These are phyloP conservation scores for Dactylellina sp. DNA, from an alignment of 2,329 filamentous ascomycete genomes.

Conservation along the genomic window DNA sequence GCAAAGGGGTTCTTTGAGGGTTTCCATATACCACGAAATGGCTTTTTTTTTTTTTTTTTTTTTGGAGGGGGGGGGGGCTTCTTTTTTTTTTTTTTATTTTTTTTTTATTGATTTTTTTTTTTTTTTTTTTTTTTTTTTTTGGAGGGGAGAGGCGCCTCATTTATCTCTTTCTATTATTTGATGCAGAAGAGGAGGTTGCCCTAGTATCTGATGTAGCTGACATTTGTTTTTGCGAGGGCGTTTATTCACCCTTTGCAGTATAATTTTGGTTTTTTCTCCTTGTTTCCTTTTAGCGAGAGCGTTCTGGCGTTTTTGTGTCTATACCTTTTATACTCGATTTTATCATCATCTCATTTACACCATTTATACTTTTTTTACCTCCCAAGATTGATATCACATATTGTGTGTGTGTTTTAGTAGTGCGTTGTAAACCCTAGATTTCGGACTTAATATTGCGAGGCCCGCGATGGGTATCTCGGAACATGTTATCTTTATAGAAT, in stretches of 20 bases:
- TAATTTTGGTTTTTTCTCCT: too few species aligned
- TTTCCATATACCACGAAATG: constrained; percentile 3
- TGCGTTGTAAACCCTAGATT: neutral
- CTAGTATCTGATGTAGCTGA: too few species aligned
- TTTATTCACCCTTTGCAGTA: too few species aligned
- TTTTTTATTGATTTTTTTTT: constrained; percentile 30
- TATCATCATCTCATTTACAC: too few species aligned
- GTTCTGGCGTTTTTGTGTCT: constrained; percentile 48
- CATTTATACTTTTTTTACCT: constrained; percentile 4
- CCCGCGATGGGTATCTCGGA: too few species aligned
- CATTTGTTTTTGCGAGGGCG: too few species aligned
- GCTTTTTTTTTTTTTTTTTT: neutral
- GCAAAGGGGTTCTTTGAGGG: constrained; percentile 9
- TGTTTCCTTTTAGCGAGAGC: constrained; percentile 34
- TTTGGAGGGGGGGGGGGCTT: too few species aligned
- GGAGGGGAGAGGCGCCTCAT: too few species aligned
- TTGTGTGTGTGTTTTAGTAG: constrained; percentile 11
- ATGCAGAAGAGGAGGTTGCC: too few species aligned
- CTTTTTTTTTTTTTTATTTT: neutral
- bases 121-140: constrained; percentile 47
- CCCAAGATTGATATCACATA: neutral
- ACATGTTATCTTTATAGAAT: too few species aligned
- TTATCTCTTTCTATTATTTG: too few species aligned
- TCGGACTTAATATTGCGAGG: neutral
- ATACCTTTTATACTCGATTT: constrained; percentile 9